Evolutionary conservation across 306 rosid species (phyloP), one percentile per base, ranked within the genome.

Genomic region (Senna siamea): DNA sequence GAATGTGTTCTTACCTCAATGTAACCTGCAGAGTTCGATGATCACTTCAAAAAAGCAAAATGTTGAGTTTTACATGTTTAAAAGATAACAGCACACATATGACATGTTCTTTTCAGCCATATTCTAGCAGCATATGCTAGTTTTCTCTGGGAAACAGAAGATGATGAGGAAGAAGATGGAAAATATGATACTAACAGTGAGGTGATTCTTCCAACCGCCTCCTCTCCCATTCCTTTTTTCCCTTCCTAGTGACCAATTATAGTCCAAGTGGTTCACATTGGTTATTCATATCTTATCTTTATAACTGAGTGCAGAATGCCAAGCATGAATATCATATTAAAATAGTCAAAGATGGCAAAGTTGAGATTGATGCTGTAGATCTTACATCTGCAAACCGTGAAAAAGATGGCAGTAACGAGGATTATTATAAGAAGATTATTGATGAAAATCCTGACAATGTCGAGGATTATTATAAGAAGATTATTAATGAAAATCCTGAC

Each of bases 91-190:
- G 50, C 60, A 72, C 66, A 15, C 53, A 62, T 9, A 32, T 74
- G 43, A 62, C 47, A n/a, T 78, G 40, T 70, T 22, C 38, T 86
- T 84, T 84, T 69, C 89, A 94, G 98, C 70, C 48, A 78, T 75
- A 82, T 89, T 82, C 95, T 86, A 48, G 97, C 90, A 60, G 96
- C 95, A 84, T 85, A 86, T 81, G 81, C 93, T 74, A 80, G 90
- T 75, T 91, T 94, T 83, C 96, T 91, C 41, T 94, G 96, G 97
- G 91, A 85, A 78, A 69, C 79, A 46, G 88, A 88, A 61, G 82
- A 85, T 14, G 80, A 66, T 9, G 80, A 75, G 43, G 82, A 85
- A 17, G 84, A 74, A 23, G 69, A 41, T 59, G 87, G 55, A 77
- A 73, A 79, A 11, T 44, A 15, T 53, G 72, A 70, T 66, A 72